Percentiles rank a stretch among this genome's conserved stretches.
Conservation (phyloP, 2,329 filamentous ascomycete genomes). For the Macrophomina pseudophaseolina region DNA sequence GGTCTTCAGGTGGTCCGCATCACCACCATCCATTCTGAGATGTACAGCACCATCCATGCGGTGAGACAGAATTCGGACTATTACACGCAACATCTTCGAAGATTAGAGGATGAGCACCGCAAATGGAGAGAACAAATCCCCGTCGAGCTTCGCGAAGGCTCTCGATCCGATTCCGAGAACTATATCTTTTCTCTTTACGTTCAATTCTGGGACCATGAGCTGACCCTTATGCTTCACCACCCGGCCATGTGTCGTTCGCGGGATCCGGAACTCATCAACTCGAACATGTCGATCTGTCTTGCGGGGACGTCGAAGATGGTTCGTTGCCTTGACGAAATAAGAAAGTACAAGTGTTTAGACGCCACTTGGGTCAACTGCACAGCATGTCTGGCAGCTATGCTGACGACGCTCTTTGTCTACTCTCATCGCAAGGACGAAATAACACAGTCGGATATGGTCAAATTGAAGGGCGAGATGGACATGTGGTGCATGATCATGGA, state of each 20-base stretch:
- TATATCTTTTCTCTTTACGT: constrained; percentile 56
- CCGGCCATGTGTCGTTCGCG: constrained; percentile 56
- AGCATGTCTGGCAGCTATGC: constrained; percentile 74
- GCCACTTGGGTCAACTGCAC: constrained; percentile 79
- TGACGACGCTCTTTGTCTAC: constrained; percentile 72
- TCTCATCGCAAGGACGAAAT: constrained; percentile 70
- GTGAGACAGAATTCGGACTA: constrained; percentile 65
- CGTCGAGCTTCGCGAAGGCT: constrained; percentile 59
- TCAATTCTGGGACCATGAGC: constrained; percentile 55
- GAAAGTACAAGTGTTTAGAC: constrained; percentile 70
- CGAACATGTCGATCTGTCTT: constrained; percentile 63
- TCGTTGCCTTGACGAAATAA: constrained; percentile 62
- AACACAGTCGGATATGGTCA: constrained; percentile 62
- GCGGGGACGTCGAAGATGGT: constrained; percentile 70
- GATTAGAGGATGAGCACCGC: constrained; percentile 68
- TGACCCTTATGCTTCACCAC: constrained; percentile 58
- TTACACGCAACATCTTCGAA: constrained; percentile 68
- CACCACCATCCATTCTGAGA: constrained; percentile 70
- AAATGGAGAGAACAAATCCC: constrained; percentile 70
- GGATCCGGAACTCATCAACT: constrained; percentile 66
- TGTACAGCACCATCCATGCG: constrained; percentile 78
- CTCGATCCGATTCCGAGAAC: constrained; percentile 52
- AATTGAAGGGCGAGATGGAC: constrained; percentile 70
- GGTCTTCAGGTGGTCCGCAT: constrained; percentile 70
- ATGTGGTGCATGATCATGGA: constrained; percentile 71